These are phyloP conservation scores for Eucalyptus caleyi DNA, from an alignment of 345 rosid genomes.

Conservation along the genomic window DNA sequence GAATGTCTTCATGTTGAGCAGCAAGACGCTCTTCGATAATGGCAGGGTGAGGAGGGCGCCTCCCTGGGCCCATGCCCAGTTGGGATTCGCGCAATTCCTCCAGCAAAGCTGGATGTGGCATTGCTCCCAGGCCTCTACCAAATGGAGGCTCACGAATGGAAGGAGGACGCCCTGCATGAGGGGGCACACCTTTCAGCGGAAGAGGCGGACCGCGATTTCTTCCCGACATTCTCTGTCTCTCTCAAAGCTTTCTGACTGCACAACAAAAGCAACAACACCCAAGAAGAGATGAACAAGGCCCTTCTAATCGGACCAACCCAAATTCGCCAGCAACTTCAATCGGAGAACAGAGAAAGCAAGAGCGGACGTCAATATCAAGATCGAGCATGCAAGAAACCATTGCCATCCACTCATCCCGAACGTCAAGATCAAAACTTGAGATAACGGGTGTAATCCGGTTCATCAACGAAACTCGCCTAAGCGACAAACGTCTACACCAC, in stretches of 20 bases:
- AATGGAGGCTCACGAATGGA: constrained; percentile 38
- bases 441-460: neutral
- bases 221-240: constrained; percentile 7
- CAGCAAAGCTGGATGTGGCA: constrained; percentile 36
- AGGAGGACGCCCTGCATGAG: constrained; percentile 38
- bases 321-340: neutral
- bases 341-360: neutral
- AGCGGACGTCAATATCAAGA: neutral
- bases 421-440: neutral
- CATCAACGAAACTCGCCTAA: neutral
- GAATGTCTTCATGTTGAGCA: constrained; percentile 83
- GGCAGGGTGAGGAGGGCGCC: constrained; percentile 51
- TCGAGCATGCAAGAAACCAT: neutral
- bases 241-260: neutral
- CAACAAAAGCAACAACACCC: neutral
- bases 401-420: neutral
- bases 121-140: constrained; percentile 42
- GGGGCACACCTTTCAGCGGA: constrained; percentile 27
- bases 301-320: neutral
- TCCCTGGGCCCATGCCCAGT: constrained; percentile 44
- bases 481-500: neutral
- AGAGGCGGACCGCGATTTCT: constrained; percentile 29
- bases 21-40: constrained; percentile 68
- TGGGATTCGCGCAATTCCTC: constrained; percentile 63
- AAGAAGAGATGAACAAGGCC: neutral